These are phyloP conservation scores for Saccharomycopsis sp. DNA, from an alignment of 805 yeast genomes.

Conservation along the genomic window DNA sequence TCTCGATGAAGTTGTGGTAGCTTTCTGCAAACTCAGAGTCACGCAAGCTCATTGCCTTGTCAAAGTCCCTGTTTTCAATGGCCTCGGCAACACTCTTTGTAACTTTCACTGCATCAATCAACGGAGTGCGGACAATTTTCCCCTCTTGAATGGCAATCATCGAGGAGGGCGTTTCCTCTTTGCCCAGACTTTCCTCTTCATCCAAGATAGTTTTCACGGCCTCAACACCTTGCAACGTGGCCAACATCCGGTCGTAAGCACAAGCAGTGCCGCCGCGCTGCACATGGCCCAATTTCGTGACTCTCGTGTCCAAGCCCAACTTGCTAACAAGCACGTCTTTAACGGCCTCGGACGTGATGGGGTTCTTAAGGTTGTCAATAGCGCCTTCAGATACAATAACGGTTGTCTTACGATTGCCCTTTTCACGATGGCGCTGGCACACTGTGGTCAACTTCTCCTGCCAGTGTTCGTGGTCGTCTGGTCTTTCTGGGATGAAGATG, in stretches of 20 bases:
- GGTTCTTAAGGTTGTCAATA: conserved; percentile 67
- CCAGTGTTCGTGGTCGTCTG: conserved; percentile 72
- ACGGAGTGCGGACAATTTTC: conserved; percentile 72
- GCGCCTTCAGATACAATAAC: conserved; percentile 99
- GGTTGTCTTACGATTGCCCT: conserved; percentile 89
- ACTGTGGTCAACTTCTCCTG: conserved; percentile 66
- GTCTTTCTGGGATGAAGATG: conserved; percentile 90
- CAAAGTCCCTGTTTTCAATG: conserved; percentile 69
- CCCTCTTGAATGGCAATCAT: conserved; percentile 87
- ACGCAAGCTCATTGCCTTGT: conserved; percentile 76
- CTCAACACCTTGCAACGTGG: conserved; percentile 95
- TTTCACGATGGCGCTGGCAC: conserved; percentile 68
- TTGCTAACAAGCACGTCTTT: conserved; percentile 70
- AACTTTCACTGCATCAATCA: conserved; percentile 81
- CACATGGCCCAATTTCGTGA: conserved; percentile 93
- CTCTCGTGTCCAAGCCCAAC: conserved; percentile 89
- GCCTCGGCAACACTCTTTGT: conserved; percentile 90
- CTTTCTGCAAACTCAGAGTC: conserved; percentile 78
- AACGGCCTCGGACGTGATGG: conserved; percentile 74
- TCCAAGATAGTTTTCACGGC: conserved; percentile 91
- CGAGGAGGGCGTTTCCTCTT: conserved; percentile 88
- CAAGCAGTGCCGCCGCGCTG: conserved; percentile 99
- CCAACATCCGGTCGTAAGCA: conserved; percentile 83
- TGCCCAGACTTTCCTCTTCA: too few relatives aligned
- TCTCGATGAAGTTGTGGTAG: conserved; percentile 60